phyloP scores from a whole-genome alignment of 176 grass and related monocot genomes.

The Carex kokanica region DNA sequence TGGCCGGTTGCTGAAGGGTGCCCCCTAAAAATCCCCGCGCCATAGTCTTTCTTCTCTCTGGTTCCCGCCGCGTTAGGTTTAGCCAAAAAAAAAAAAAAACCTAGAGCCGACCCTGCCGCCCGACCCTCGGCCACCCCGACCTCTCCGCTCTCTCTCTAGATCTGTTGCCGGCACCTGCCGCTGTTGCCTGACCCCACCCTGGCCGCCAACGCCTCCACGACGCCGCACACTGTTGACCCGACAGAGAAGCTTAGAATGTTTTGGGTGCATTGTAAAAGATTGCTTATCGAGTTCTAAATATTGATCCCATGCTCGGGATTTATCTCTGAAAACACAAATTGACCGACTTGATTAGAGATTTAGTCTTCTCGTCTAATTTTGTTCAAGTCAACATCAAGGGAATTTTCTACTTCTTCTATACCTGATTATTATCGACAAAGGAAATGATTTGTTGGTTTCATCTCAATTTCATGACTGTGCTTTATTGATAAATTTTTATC shows the following conservation, averaged over 20 bases:
- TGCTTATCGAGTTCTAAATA: not conserved
- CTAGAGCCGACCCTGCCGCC: no score
- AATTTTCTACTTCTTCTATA: not conserved
- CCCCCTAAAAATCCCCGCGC: no score
- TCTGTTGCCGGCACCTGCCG: no score
- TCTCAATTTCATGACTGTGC: conserved; percentile 10
- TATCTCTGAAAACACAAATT: not conserved
- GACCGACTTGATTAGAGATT: not conserved
- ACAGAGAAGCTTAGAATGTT: not conserved
- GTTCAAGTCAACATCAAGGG: not conserved
- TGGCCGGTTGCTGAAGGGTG: no score
- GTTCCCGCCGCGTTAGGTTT: no score
- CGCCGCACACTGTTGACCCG: no score
- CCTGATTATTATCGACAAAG: not conserved
- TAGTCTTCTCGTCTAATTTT: not conserved
- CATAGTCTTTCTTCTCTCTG: no score
- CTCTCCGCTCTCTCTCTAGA: no score
- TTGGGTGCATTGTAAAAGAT: not conserved
- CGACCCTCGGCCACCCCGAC: no score
- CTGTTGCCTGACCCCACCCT: no score
- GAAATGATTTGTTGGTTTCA: not conserved
- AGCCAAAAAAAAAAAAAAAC: no score
- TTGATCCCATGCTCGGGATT: not conserved
- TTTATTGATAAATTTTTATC: not conserved
- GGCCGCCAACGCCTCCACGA: no score